phyloP scores from a whole-genome alignment of 2,329 filamentous ascomycete species.

The Epichloe typhina region DNA sequence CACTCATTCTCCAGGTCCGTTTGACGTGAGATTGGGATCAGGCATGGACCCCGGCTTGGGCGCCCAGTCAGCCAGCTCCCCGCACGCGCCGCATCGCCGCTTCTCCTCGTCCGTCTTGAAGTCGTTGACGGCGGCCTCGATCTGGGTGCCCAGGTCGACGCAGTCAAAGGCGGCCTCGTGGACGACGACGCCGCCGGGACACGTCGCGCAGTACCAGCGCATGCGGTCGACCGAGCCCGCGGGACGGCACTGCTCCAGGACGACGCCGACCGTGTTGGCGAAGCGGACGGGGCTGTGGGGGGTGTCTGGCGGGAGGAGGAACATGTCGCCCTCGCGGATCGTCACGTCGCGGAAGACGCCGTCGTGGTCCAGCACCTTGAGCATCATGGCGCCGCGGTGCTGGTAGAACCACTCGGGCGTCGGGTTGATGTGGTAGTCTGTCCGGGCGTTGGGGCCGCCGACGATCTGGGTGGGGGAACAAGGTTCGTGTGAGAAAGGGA shows the following conservation, averaged over 20 bases:
- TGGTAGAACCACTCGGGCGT: slow-evolving; percentile 99
- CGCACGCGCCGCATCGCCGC: slow-evolving; percentile 68
- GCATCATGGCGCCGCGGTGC: slow-evolving; percentile 81
- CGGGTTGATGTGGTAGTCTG: slow-evolving; percentile 96
- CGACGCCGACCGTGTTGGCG: slow-evolving; percentile 83
- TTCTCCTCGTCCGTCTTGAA: slow-evolving; percentile 57
- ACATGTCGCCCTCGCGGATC: slow-evolving; percentile 89
- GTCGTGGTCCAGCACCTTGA: slow-evolving; percentile 71
- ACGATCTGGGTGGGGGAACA: slow-evolving; percentile 51
- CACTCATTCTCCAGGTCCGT: too few species aligned
- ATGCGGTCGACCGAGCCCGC: slow-evolving; percentile 59
- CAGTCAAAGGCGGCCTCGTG: slow-evolving; percentile 82
- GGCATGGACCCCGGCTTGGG: slow-evolving; percentile 46
- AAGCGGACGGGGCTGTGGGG: slow-evolving; percentile 94
- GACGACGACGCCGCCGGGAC: slow-evolving; percentile 47
- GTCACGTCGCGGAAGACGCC: slow-evolving; percentile 64
- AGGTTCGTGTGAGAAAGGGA: neutral
- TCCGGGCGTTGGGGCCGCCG: slow-evolving; percentile 87
- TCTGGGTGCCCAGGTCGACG: slow-evolving; percentile 83
- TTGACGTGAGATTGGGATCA: slow-evolving; percentile 37
- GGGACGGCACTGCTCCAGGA: slow-evolving; percentile 75
- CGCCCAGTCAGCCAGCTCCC: slow-evolving; percentile 57
- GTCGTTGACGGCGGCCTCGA: slow-evolving; percentile 76
- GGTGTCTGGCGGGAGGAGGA: slow-evolving; percentile 84
- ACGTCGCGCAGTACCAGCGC: slow-evolving; percentile 78